Percentiles rank a stretch among this genome's conserved stretches.
Conservation (phyloP, 306 rosid genomes). For the Ormosia semicastrata region DNA sequence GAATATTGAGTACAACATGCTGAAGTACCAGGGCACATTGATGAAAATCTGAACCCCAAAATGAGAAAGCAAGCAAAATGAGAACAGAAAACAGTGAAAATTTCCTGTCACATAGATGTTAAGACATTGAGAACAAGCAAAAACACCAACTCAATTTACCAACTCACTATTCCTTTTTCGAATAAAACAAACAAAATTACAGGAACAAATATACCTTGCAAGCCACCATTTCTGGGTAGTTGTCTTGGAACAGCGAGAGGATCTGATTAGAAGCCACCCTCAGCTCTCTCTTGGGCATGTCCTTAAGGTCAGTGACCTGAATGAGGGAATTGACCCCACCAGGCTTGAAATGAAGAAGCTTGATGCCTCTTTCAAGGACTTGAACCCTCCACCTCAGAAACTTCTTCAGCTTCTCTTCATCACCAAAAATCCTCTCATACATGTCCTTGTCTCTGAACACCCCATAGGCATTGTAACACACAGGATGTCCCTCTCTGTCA, state of each 20-base stretch:
- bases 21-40: conserved; percentile 99
- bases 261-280: conserved; percentile 92
- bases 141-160: neutral
- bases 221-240: conserved; percentile 97
- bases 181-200: conserved; percentile 19
- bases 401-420: conserved; percentile 83
- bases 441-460: conserved; percentile 71
- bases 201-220: conserved; percentile 53
- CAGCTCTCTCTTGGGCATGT: conserved; percentile 95
- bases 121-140: neutral
- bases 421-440: conserved; percentile 84
- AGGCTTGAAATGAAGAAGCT: conserved; percentile 78
- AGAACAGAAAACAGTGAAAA: neutral
- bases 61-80: neutral
- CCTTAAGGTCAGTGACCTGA: conserved; percentile 94
- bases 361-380: conserved; percentile 80
- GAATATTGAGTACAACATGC: conserved; percentile 82
- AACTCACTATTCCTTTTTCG: neutral
- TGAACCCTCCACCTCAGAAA: conserved; percentile 97
- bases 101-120: neutral
- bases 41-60: conserved; percentile 66
- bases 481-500: conserved; percentile 88
- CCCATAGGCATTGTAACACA: conserved; percentile 91
- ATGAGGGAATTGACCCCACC: conserved; percentile 86
- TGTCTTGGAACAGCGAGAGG: conserved; percentile 88